Conservation (phyloP, 768 basidiomycete genomes). For the button mushroom (Agaricus bisporus) region DNA sequence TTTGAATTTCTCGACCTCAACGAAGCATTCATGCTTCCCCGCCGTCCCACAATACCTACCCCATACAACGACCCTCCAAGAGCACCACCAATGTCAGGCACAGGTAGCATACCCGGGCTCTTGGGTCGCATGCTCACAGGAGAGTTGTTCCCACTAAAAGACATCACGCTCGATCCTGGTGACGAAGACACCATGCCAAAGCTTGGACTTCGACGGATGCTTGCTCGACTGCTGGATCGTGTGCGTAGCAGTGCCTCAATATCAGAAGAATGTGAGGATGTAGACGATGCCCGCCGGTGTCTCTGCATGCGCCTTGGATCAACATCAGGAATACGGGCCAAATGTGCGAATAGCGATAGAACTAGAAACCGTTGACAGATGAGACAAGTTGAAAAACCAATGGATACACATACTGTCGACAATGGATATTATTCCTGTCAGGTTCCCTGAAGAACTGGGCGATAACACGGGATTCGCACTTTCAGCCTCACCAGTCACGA, state of each 20-base stretch:
- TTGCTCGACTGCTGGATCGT: conserved; percentile 35
- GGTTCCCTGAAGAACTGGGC: conserved; percentile 36
- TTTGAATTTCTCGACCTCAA: not conserved
- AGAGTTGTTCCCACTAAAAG: conserved; percentile 1
- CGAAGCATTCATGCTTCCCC: conserved; percentile 12
- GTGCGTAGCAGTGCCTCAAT: conserved; percentile 31
- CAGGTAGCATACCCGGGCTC: conserved; percentile 15
- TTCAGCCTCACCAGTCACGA: conserved; percentile 62
- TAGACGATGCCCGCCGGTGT: conserved; percentile 71
- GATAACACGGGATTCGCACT: conserved; percentile 45
- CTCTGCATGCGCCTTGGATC: conserved; percentile 77
- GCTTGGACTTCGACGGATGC: conserved; percentile 27
- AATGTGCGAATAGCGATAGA: conserved; percentile 70
- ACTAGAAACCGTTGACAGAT: conserved; percentile 33
- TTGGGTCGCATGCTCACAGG: not conserved
- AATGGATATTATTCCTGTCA: conserved; percentile 75
- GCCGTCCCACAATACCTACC: conserved; percentile 7
- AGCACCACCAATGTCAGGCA: conserved; percentile 23
- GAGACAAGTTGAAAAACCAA: not conserved
- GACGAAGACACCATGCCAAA: conserved; percentile 14
- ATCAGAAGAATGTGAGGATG: conserved; percentile 53
- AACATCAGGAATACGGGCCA: conserved; percentile 67
- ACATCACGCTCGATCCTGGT: conserved; percentile 11
- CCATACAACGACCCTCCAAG: conserved; percentile 12
- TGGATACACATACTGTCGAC: conserved; percentile 58